Evolutionary conservation across 2,329 filamentous ascomycete genomes (phyloP).

Genomic region (Xylaria multiplex): DNA sequence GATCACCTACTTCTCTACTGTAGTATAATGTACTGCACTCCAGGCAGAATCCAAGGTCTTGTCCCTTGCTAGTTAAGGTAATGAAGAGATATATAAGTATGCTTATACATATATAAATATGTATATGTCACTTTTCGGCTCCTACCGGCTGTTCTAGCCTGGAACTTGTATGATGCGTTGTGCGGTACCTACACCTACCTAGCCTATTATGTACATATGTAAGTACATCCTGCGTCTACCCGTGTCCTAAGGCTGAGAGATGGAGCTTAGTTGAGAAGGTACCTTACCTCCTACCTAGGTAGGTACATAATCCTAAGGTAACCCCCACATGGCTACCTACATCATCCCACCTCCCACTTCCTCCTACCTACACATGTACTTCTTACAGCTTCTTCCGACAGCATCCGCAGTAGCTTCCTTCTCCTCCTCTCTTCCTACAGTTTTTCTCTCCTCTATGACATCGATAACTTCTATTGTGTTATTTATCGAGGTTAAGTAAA

Average conservation of each 20-base stretch:
- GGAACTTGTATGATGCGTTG: no score
- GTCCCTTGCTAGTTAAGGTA: no score
- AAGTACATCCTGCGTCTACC: neutral
- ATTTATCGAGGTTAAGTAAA: neutral
- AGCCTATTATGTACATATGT: no score
- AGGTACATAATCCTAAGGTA: neutral
- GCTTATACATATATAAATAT: neutral
- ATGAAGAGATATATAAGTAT: neutral
- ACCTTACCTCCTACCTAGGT: conserved; percentile 2
- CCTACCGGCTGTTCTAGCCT: conserved; percentile 15
- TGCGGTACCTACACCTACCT: no score
- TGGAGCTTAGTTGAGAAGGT: conserved; percentile 7
- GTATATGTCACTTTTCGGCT: conserved; percentile 2
- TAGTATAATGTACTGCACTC: neutral
- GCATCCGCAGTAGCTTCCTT: no score
- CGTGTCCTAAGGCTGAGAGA: conserved; percentile 14
- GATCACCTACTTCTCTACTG: neutral
- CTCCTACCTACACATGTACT: neutral
- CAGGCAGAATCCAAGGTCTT: no score
- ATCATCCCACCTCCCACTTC: conserved; percentile 18
- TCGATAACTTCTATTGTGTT: no score
- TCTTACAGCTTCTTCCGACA: no score
- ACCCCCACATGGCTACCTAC: neutral
- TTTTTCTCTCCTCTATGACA: no score
- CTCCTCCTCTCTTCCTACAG: no score